These are phyloP conservation scores for Russula emetica DNA, from an alignment of 768 basidiomycete species.

Conservation along the genomic window DNA sequence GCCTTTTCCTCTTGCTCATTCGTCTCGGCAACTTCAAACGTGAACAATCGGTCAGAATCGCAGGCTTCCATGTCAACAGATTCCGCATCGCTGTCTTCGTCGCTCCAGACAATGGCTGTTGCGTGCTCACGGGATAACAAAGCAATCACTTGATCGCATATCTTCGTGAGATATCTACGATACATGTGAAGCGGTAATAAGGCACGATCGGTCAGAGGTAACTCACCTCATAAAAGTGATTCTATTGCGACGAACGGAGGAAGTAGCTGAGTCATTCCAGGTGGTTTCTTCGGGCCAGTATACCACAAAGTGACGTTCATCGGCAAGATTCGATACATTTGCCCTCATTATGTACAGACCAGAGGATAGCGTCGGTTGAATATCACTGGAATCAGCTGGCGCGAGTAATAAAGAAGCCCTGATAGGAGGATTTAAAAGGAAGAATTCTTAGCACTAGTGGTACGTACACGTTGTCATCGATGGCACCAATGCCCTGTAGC, in stretches of 20 bases:
- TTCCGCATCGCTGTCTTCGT: slow-evolving; percentile 31
- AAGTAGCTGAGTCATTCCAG: slow-evolving; percentile 49
- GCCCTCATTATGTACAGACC: slow-evolving; percentile 46
- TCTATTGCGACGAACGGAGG: slow-evolving; percentile 49
- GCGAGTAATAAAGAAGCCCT: slow-evolving; percentile 29
- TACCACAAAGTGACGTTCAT: slow-evolving; percentile 42
- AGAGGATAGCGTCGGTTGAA: slow-evolving; percentile 39
- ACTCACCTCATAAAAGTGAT: slow-evolving; percentile 58
- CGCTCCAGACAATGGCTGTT: slow-evolving; percentile 42
- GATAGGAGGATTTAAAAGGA: background rate
- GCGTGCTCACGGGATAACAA: slow-evolving; percentile 50
- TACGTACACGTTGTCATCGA: slow-evolving; percentile 43
- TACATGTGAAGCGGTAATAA: background rate
- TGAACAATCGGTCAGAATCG: slow-evolving; percentile 46
- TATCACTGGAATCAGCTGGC: slow-evolving; percentile 20
- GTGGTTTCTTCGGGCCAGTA: slow-evolving; percentile 62
- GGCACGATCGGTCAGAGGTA: background rate
- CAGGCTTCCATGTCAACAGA: slow-evolving; percentile 39
- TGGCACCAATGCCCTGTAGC: slow-evolving; percentile 35
- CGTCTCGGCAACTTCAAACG: slow-evolving; percentile 52
- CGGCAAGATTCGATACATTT: slow-evolving; percentile 1
- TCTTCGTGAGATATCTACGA: slow-evolving; percentile 12
- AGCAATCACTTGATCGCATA: slow-evolving; percentile 53
- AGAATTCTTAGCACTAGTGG: background rate
- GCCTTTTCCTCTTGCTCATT: slow-evolving; percentile 54